Evolutionary conservation across 768 basidiomycete species (phyloP), one percentile per base, ranked within the genome.

Genomic region (Leccinum disarticulatum): DNA sequence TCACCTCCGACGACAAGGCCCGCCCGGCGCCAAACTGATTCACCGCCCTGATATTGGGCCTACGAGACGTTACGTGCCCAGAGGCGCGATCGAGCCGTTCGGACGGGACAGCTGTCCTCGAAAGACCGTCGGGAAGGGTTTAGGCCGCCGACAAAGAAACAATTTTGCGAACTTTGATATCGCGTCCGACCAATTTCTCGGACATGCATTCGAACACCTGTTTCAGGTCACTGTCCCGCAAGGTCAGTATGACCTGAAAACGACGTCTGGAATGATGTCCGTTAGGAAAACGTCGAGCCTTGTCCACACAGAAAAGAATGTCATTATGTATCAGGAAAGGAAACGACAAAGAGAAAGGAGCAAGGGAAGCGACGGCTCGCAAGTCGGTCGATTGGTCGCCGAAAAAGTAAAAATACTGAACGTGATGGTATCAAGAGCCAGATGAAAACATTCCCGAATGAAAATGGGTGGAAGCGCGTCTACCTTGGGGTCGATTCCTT

Each of bases 21-120:
- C 79, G 71, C 1, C 80, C 81, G 4, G 63, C 58, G 13, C 69
- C 62, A 62, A 83, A 77, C 22, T 66, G 74, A 50, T 81, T 64
- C 0, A 77, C 77, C 79, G 82, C 79, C 11, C 82, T 74, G 27
- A 82, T 74, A 64, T 81, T 82, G 1, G 80, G 76, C 25, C 82
- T 78, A 52, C 49, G 2, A 35, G 35, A 35, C 14, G 35, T 35
- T 14, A 35, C 13, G 13, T 35, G 5, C 35, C 13, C 5, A 35
- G 35, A 14, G 35, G 35, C 5, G 1, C 11, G 13, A n/a, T 25
- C 25, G 3, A 31, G 58, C 56, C 13, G 76, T 13, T 68, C 61
- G 19, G 67, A 70, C 52, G 5, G 35, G 35, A 35, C 5, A 14
- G 35, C 1, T 14, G 5, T 6, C 35, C 14, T 14, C 13, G 14